Conservation (phyloP, 73 alveolate genomes). For the Paraurostyla sp. region DNA sequence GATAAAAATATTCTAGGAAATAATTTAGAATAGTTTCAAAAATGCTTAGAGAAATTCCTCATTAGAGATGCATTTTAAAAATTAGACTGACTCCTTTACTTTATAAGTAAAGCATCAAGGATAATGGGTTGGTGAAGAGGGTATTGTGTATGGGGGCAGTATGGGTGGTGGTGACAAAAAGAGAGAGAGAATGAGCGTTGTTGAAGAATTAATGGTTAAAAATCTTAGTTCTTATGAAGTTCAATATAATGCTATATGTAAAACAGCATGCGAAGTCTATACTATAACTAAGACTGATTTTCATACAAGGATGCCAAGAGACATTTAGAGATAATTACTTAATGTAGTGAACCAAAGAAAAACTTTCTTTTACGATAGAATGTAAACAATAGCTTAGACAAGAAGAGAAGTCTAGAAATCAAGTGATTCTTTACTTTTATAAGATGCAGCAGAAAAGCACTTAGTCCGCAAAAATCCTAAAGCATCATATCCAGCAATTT, state of each 20-base stretch:
- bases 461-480: constrained; percentile 15
- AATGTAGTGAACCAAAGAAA: not conserved
- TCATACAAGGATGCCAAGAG: constrained; percentile 1
- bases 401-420: constrained; percentile 1
- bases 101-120: not conserved
- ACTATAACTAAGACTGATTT: not conserved
- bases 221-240: not conserved
- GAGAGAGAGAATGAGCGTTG: not conserved
- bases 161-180: too few species aligned
- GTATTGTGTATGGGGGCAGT: not conserved
- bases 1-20: not conserved
- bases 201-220: not conserved
- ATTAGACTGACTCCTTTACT: not conserved
- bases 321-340: not conserved
- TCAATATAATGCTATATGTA: constrained; percentile 1
- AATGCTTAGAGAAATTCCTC: not conserved
- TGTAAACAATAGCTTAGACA: constrained; percentile 11
- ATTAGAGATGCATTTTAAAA: not conserved
- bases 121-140: constrained; percentile 48
- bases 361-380: not conserved
- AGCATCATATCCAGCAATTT: constrained; percentile 15
- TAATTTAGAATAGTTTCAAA: not conserved
- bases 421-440: not conserved
- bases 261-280: constrained; percentile 26
- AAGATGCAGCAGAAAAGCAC: not conserved